phyloP scores from a whole-genome alignment of 306 rosid species.

The Vigna nakashimae region DNA sequence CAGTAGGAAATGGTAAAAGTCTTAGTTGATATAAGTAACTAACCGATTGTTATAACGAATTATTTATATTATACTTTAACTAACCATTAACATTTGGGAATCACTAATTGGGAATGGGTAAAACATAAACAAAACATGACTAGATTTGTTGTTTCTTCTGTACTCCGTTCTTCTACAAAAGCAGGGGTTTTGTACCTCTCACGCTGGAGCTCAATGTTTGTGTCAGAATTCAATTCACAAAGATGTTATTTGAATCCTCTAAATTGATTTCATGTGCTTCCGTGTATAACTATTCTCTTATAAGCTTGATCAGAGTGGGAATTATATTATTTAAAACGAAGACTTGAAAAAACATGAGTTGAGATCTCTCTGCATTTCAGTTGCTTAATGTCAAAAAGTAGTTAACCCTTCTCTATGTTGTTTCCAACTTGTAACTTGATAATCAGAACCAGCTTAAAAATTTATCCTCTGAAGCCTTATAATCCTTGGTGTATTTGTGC shows the following conservation, averaged over 20 bases:
- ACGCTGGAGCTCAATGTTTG: background rate
- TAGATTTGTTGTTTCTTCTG: background rate
- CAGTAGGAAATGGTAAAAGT: background rate
- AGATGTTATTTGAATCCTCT: background rate
- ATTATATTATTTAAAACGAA: conserved; percentile 20
- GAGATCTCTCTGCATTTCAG: conserved; percentile 21
- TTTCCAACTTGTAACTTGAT: conserved; percentile 21
- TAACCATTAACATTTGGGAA: background rate
- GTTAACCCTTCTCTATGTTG: conserved; percentile 2
- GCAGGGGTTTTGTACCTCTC: background rate
- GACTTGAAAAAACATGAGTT: background rate
- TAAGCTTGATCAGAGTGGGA: background rate
- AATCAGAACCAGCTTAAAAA: background rate
- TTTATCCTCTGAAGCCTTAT: conserved; percentile 31
- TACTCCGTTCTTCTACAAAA: conserved; percentile 23
- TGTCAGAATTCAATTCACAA: conserved; percentile 1
- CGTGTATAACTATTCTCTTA: background rate
- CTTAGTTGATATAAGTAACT: background rate
- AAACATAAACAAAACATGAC: conserved; percentile 8
- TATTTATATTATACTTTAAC: background rate
- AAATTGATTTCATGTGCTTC: conserved; percentile 5
- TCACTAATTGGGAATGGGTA: background rate
- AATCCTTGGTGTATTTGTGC: conserved; percentile 40
- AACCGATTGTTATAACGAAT: background rate
- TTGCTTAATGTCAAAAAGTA: conserved; percentile 15